phyloP scores from a whole-genome alignment of 139 green algal species.

The Chlorella sp. region DNA sequence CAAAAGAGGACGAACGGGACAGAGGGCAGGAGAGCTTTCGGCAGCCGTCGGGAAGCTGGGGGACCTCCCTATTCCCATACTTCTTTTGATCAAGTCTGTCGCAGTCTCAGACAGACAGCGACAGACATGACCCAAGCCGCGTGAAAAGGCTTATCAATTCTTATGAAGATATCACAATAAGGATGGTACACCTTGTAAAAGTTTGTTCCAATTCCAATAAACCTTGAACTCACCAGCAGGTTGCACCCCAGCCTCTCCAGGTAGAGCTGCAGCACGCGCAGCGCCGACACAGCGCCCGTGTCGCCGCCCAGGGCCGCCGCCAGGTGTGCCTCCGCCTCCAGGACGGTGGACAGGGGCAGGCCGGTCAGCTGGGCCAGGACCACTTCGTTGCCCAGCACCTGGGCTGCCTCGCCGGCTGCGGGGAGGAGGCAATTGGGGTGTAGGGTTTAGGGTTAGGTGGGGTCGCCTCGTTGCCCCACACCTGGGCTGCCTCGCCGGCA shows the following conservation, averaged over 20 bases:
- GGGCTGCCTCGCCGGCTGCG: slow-evolving; percentile 24
- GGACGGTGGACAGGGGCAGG: slow-evolving; percentile 39
- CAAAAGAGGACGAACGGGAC: too few species aligned
- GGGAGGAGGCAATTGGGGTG: background rate
- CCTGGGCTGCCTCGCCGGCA: slow-evolving; percentile 20
- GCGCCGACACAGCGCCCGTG: slow-evolving; percentile 69
- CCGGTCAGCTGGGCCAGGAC: slow-evolving; percentile 29
- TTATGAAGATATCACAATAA: too few species aligned
- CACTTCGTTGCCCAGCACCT: slow-evolving; percentile 11
- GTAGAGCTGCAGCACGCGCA: slow-evolving; percentile 82
- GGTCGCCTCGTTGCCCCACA: slow-evolving; percentile 10
- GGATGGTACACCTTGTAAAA: too few species aligned
- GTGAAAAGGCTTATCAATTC: too few species aligned
- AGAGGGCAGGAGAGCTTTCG: too few species aligned
- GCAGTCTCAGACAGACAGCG: too few species aligned
- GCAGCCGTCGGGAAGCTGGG: too few species aligned
- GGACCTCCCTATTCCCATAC: too few species aligned
- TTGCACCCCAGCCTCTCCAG: slow-evolving; percentile 76
- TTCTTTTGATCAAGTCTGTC: too few species aligned
- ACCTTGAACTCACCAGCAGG: slow-evolving; percentile 31
- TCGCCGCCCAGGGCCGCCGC: slow-evolving; percentile 51
- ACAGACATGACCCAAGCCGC: too few species aligned
- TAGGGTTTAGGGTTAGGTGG: too few species aligned
- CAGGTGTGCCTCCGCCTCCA: slow-evolving; percentile 61
- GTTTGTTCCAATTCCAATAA: too few species aligned